A percentile compares a stretch with the other conserved stretches of the same genome.
Evolutionary conservation across 176 grass and related monocot species (phyloP).

Genomic region (Carex myosuroides): DNA sequence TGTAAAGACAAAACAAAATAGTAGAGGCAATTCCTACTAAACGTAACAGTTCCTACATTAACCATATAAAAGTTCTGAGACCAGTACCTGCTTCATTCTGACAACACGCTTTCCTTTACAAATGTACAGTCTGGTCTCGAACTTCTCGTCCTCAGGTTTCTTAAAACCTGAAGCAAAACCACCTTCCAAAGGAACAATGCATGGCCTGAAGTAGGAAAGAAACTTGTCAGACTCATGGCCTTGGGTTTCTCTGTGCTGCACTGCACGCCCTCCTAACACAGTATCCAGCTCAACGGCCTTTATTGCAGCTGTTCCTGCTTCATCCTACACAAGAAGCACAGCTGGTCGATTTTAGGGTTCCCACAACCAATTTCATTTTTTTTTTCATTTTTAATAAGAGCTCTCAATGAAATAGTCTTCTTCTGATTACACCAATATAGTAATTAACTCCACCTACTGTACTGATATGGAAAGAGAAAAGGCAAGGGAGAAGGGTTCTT

Average conservation of each 20-base stretch:
- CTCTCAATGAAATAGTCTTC: background rate
- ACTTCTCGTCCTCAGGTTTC: conserved; percentile 72
- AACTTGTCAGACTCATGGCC: conserved; percentile 95
- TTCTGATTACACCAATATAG: background rate
- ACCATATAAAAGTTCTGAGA: background rate
- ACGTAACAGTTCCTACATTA: background rate
- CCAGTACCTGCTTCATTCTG: conserved; percentile 80
- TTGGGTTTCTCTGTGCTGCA: conserved; percentile 92
- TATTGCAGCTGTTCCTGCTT: conserved; percentile 92
- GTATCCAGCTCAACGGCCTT: conserved; percentile 92
- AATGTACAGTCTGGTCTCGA: conserved; percentile 72
- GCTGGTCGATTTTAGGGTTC: background rate
- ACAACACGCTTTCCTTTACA: conserved; percentile 91
- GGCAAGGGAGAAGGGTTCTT: background rate
- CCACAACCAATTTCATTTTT: background rate
- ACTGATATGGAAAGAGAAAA: background rate
- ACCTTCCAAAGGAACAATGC: conserved; percentile 96
- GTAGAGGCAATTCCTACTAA: background rate
- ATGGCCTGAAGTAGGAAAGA: conserved; percentile 90
- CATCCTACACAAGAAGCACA: conserved; percentile 51
- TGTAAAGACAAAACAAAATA: background rate
- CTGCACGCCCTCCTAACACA: conserved; percentile 85
- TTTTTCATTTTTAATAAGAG: background rate
- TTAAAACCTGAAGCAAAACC: conserved; percentile 96
- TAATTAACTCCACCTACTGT: background rate